Evolutionary conservation across 495 filamentous ascomycete species (phyloP).

Genomic region (Lasiosphaeria hispida): DNA sequence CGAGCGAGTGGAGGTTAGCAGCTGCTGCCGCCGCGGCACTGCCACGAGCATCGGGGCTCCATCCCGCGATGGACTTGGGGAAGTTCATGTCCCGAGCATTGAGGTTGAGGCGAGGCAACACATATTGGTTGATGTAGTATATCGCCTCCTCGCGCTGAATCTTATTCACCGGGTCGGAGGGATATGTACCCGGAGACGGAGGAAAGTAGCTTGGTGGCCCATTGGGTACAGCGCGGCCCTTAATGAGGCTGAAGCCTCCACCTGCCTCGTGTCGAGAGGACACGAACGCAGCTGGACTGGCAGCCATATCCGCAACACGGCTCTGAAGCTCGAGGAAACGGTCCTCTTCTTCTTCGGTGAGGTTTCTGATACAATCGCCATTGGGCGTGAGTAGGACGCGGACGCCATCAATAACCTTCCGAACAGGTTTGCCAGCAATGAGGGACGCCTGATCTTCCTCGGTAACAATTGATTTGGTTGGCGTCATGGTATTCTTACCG

Average conservation of each 20-base stretch:
- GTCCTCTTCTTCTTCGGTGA: constrained; percentile 73
- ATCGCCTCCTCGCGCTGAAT: constrained; percentile 61
- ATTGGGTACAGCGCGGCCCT: constrained; percentile 56
- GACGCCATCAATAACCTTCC: constrained; percentile 47
- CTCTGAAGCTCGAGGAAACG: constrained; percentile 74
- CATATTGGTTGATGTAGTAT: constrained; percentile 66
- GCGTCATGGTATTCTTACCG: constrained; percentile 23
- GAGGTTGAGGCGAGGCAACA: constrained; percentile 52
- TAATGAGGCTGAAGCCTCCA: constrained; percentile 52
- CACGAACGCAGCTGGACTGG: constrained; percentile 48
- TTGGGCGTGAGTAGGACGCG: constrained; percentile 73
- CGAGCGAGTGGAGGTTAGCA: constrained; percentile 35
- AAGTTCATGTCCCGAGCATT: constrained; percentile 38
- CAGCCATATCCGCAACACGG: constrained; percentile 44
- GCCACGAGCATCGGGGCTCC: constrained; percentile 13
- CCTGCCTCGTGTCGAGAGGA: constrained; percentile 44
- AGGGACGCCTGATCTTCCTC: constrained; percentile 50
- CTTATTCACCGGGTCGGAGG: constrained; percentile 52
- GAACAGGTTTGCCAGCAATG: constrained; percentile 47
- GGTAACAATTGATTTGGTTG: constrained; percentile 48
- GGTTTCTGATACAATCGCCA: constrained; percentile 72
- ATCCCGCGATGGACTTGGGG: constrained; percentile 28
- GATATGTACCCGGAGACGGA: constrained; percentile 35
- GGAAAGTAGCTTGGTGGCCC: constrained; percentile 55
- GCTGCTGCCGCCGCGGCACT: constrained; percentile 23